Evolutionary conservation across 2,329 filamentous ascomycete genomes (phyloP).

Genomic region (Monilinia polystroma): DNA sequence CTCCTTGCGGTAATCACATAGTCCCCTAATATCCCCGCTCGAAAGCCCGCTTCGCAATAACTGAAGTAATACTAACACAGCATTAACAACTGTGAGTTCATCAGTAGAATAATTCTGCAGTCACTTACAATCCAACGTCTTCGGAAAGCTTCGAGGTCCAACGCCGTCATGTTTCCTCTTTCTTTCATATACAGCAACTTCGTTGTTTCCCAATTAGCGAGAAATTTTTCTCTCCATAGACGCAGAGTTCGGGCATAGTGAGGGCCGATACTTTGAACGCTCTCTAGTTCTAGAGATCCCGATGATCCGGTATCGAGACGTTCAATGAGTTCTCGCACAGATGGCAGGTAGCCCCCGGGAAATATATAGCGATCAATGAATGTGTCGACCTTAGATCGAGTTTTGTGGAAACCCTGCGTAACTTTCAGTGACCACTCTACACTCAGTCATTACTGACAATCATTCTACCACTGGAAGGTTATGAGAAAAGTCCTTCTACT

Average conservation of each 20-base stretch:
- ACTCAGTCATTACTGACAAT: background rate
- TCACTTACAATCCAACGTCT: slow-evolving; percentile 63
- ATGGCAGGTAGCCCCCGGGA: slow-evolving; percentile 66
- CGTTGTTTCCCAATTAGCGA: slow-evolving; percentile 55
- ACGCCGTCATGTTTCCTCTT: slow-evolving; percentile 49
- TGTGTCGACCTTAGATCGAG: slow-evolving; percentile 18
- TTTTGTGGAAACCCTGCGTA: slow-evolving; percentile 23
- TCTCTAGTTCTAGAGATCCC: slow-evolving; percentile 61
- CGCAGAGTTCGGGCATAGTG: slow-evolving; percentile 67
- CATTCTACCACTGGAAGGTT: background rate
- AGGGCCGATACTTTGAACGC: slow-evolving; percentile 66
- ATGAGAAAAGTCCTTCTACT: background rate
- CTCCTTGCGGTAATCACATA: slow-evolving; percentile 21
- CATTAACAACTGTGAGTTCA: background rate
- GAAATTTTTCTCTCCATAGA: slow-evolving; percentile 66
- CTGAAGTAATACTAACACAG: slow-evolving; percentile 26
- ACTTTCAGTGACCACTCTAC: background rate
- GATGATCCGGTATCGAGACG: slow-evolving; percentile 58
- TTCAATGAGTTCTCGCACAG: slow-evolving; percentile 52
- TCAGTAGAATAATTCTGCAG: background rate
- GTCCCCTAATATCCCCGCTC: slow-evolving; percentile 66
- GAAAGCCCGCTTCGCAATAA: slow-evolving; percentile 30
- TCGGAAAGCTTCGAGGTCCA: slow-evolving; percentile 54
- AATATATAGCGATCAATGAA: slow-evolving; percentile 76
- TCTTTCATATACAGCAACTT: slow-evolving; percentile 55